Evolutionary conservation across 2,329 filamentous ascomycete species (phyloP), one percentile per base, ranked within the genome.

Genomic region (Colletotrichum limetticola): DNA sequence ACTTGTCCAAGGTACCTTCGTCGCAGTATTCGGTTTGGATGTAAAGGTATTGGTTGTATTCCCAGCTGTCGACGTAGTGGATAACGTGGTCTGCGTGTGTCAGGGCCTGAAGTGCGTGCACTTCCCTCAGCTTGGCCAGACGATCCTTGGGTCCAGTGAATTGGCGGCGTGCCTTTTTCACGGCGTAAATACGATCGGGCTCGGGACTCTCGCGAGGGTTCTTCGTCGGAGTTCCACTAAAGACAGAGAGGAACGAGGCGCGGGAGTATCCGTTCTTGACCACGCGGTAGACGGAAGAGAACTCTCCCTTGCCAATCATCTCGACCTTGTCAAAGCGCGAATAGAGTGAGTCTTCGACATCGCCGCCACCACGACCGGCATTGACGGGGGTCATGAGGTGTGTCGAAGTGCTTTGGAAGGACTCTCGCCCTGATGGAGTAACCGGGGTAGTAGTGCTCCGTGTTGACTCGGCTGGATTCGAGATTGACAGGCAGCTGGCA

Each of bases 21-120:
- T 98, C 95, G 79, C 97, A 99, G 80, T 92, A 98, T 80, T 99
- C 97, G 0, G 96, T 98, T 85, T 98, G 96, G 74, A 99, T 98
- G 84, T 98, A 99, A 11, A 99, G 89, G 79, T 96, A 92, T 69
- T 90, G 90, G 76, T 94, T 91, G 73, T 93, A 89, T 82, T 98
- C 96, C 97, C 97, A 99, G 80, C 92, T 92, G 78, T 97, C 92
- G 67, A 95, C 87, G 76, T 96, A 93, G 75, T 94, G 91, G 65
- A 99, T 87, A 66, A 98, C 90, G 81, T 99, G 95, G 78, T 97
- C 95, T 68, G 93, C 92, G 71, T 93, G 91, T 64, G 90, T 90
- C 55, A 99, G 86, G n/a, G 91, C 88, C 78, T 93, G 91, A 59
- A 99, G 87, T 24, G 95, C 91, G 22, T 91, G 86, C 3, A 97